These are phyloP conservation scores for Climacium dendroides DNA, from an alignment of 225 moss, liverwort and hornwort genomes.

Conservation along the genomic window DNA sequence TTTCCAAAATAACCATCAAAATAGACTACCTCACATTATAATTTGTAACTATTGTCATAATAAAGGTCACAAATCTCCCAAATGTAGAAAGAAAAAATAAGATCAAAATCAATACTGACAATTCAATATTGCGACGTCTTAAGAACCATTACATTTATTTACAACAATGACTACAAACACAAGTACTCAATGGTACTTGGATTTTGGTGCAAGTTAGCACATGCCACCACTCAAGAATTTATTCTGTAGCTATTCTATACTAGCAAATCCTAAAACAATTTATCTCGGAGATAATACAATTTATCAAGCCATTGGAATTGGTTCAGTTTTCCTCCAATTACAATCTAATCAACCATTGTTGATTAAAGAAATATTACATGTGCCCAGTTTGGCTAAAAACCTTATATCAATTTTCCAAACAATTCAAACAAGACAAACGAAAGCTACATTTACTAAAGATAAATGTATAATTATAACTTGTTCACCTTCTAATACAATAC, in stretches of 20 bases:
- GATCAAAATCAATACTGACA: background rate
- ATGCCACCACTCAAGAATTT: background rate
- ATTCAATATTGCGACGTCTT: rapidly evolving
- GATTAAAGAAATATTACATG: background rate
- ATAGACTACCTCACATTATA: background rate
- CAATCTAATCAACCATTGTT: background rate
- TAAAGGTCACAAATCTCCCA: rapidly evolving
- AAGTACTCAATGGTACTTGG: background rate
- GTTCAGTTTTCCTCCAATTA: background rate
- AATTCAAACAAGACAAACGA: background rate
- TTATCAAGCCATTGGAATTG: background rate
- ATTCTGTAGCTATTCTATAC: rapidly evolving
- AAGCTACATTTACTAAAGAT: background rate
- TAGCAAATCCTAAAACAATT: background rate
- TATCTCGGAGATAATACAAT: background rate
- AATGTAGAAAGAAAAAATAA: background rate
- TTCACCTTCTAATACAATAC: background rate
- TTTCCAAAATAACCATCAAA: background rate
- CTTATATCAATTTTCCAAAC: background rate
- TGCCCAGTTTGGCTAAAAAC: background rate
- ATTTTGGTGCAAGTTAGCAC: background rate
- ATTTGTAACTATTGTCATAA: background rate
- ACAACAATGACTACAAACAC: rapidly evolving
- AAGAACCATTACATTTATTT: background rate
- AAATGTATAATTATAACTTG: background rate